A percentile compares a stretch with the other conserved stretches of the same genome.
Conservation (phyloP, 176 grass and related monocot genomes). For the Oryza officinalis region DNA sequence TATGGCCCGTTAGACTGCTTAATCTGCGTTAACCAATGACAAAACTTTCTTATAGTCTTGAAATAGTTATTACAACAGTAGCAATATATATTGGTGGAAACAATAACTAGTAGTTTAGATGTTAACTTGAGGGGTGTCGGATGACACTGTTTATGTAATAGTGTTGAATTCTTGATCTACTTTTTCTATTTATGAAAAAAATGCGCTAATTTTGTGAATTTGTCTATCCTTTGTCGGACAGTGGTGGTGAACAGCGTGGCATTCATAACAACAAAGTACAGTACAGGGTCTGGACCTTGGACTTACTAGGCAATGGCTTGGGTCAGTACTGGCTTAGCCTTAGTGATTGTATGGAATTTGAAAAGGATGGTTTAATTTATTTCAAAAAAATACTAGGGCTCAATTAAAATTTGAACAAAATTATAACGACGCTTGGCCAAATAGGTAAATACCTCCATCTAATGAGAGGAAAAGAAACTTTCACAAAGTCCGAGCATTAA, state of each 20-base stretch:
- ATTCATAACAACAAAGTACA: slow-evolving; percentile 27
- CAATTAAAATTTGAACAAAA: too few relatives aligned
- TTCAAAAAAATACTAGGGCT: too few relatives aligned
- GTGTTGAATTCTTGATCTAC: background rate
- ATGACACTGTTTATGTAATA: background rate
- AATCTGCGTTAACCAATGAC: background rate
- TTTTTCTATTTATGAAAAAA: too few relatives aligned
- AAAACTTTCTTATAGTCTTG: background rate
- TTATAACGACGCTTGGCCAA: too few relatives aligned
- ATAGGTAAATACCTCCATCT: too few relatives aligned
- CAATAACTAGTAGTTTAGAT: background rate
- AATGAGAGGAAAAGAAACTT: background rate
- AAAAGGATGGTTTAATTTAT: too few relatives aligned
- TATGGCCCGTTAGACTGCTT: too few relatives aligned
- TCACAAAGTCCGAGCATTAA: too few relatives aligned
- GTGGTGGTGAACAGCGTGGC: slow-evolving; percentile 56
- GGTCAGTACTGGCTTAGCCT: slow-evolving; percentile 59
- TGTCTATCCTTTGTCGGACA: slow-evolving; percentile 59
- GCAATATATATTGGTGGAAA: background rate
- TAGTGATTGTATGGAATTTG: background rate
- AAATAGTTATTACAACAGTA: background rate
- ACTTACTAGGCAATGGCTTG: slow-evolving; percentile 66
- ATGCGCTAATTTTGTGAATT: slow-evolving; percentile 4
- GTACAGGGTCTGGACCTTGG: slow-evolving; percentile 90
- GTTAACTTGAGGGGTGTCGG: background rate